Conservation (phyloP, 2,329 filamentous ascomycete genomes). For the Fusarium mundagurra region DNA sequence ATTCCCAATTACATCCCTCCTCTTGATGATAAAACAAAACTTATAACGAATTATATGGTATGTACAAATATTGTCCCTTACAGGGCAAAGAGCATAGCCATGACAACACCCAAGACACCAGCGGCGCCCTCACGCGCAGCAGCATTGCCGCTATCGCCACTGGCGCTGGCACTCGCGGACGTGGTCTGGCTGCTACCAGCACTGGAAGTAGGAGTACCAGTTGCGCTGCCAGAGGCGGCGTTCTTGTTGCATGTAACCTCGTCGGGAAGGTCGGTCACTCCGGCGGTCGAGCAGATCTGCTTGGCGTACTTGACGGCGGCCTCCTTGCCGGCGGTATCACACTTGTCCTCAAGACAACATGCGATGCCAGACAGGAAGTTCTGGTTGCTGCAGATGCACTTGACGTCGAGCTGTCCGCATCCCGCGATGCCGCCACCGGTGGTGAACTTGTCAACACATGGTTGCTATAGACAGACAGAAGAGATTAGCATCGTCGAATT, state of each 20-base stretch:
- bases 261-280: slow-evolving; percentile 48
- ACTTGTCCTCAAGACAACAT: slow-evolving; percentile 53
- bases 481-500: slow-evolving; percentile 5
- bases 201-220: slow-evolving; percentile 20
- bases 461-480: slow-evolving; percentile 38
- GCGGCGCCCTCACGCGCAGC: slow-evolving; percentile 26
- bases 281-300: slow-evolving; percentile 50
- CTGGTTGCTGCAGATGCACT: slow-evolving; percentile 54
- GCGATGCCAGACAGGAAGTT: slow-evolving; percentile 53
- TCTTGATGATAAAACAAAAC: neutral
- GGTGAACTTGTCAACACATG: slow-evolving; percentile 49
- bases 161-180: neutral
- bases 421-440: slow-evolving; percentile 49
- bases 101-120: slow-evolving; percentile 41
- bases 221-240: slow-evolving; percentile 10
- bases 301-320: slow-evolving; percentile 51
- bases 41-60: neutral
- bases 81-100: slow-evolving; percentile 45
- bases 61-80: slow-evolving; percentile 15
- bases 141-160: neutral
- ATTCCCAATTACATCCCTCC: slow-evolving; percentile 5
- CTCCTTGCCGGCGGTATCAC: slow-evolving; percentile 46
- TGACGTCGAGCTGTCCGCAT: slow-evolving; percentile 51
- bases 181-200: slow-evolving; percentile 2
- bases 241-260: slow-evolving; percentile 49